A percentile compares a stretch with the other conserved stretches of the same genome.
phyloP scores from a whole-genome alignment of 2,329 filamentous ascomycete genomes.

The Aspergillus texensis region DNA sequence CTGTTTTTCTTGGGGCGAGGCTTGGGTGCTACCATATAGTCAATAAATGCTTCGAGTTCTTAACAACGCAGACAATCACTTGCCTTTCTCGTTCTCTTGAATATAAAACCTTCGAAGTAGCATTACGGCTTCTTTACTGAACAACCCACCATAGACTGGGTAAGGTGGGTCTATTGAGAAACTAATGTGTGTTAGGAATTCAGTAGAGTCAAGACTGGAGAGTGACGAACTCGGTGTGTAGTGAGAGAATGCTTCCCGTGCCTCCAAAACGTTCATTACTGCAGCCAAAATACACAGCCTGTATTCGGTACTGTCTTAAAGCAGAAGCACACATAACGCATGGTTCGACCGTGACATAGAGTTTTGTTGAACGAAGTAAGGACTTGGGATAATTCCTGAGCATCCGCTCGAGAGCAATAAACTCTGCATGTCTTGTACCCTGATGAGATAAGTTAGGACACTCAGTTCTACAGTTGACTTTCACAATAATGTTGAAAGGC shows the following conservation, averaged over 20 bases:
- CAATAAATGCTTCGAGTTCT: conserved; percentile 6
- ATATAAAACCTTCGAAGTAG: conserved; percentile 93
- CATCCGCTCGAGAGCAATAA: conserved; percentile 76
- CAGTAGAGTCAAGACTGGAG: conserved; percentile 7
- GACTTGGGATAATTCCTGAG: conserved; percentile 65
- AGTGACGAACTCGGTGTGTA: conserved; percentile 67
- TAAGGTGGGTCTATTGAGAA: conserved; percentile 77
- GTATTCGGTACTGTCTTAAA: conserved; percentile 82
- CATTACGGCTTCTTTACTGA: conserved; percentile 89
- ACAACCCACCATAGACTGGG: conserved; percentile 82
- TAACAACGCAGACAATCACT: conserved; percentile 21
- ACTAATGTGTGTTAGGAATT: conserved; percentile 42
- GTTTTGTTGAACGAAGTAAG: conserved; percentile 71
- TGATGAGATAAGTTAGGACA: conserved; percentile 44
- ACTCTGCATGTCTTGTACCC: conserved; percentile 93
- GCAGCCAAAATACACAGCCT: conserved; percentile 91
- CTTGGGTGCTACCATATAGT: conserved; percentile 55
- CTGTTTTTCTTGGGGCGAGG: conserved; percentile 66
- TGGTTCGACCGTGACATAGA: conserved; percentile 97
- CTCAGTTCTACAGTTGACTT: not conserved
- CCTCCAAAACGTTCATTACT: conserved; percentile 97
- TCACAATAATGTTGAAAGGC: not conserved
- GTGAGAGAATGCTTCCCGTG: conserved; percentile 86
- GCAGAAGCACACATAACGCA: conserved; percentile 98
- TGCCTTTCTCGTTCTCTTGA: conserved; percentile 93